Evolutionary conservation across 228 moss, liverwort and hornwort genomes (phyloP).

Genomic region (Sphagnum fallax): DNA sequence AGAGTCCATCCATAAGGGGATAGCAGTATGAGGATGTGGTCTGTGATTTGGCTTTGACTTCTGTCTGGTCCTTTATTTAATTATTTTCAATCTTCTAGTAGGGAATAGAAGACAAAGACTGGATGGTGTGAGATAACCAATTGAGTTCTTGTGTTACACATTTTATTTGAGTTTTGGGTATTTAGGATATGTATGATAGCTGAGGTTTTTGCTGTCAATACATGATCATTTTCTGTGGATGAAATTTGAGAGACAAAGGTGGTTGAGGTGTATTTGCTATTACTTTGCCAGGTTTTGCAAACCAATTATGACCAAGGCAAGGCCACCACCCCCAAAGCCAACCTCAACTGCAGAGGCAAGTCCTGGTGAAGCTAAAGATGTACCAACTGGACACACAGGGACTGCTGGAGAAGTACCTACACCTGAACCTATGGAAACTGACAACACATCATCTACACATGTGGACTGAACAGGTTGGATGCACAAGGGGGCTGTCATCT

Average conservation of each 20-base stretch:
- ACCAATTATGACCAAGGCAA: conserved; percentile 11
- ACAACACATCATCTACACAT: background rate
- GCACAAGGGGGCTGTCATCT: background rate
- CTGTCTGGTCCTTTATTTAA: background rate
- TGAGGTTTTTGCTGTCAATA: background rate
- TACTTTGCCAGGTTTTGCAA: conserved; percentile 14
- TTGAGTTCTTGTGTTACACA: background rate
- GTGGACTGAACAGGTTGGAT: conserved; percentile 5
- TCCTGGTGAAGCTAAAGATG: background rate
- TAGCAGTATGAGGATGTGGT: background rate
- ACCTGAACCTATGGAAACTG: background rate
- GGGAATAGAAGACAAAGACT: background rate
- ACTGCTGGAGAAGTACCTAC: conserved; percentile 2
- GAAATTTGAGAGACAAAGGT: no score
- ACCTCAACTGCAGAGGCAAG: conserved; percentile 8
- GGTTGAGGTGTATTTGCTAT: background rate
- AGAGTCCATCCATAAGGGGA: background rate
- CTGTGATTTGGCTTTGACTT: background rate
- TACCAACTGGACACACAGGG: conserved; percentile 1
- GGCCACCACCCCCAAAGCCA: conserved; percentile 8
- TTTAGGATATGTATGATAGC: background rate
- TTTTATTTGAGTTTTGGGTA: background rate
- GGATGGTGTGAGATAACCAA: background rate
- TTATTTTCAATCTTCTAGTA: background rate
- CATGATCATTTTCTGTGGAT: background rate